Evolutionary conservation across 2,329 filamentous ascomycete genomes (phyloP).

Genomic region (Arachnopeziza araneosa): DNA sequence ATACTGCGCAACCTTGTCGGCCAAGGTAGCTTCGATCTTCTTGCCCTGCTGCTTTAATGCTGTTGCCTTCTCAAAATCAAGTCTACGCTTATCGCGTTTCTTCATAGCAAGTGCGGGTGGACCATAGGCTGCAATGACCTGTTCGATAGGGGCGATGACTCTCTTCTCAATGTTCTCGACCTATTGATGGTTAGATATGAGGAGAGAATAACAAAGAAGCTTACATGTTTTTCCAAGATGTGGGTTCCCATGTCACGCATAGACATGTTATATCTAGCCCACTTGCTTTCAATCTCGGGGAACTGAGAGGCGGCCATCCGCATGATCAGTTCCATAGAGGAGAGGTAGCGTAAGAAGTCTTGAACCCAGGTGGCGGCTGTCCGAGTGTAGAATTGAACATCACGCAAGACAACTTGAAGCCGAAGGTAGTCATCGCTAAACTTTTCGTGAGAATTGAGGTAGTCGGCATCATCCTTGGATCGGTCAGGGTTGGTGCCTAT

Average conservation of each 20-base stretch:
- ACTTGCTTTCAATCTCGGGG: slow-evolving; percentile 87
- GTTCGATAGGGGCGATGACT: slow-evolving; percentile 79
- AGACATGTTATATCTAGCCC: slow-evolving; percentile 83
- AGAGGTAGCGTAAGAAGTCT: slow-evolving; percentile 73
- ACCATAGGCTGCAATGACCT: slow-evolving; percentile 72
- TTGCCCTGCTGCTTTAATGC: slow-evolving; percentile 74
- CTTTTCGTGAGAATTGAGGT: slow-evolving; percentile 73
- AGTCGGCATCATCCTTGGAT: slow-evolving; percentile 69
- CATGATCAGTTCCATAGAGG: slow-evolving; percentile 78
- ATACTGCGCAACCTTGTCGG: slow-evolving; percentile 83
- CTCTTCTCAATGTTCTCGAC: slow-evolving; percentile 66
- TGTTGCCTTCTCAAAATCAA: slow-evolving; percentile 81
- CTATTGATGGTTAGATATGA: slow-evolving; percentile 30
- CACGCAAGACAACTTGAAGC: slow-evolving; percentile 77
- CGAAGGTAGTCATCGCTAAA: slow-evolving; percentile 91
- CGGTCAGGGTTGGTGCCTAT: slow-evolving; percentile 65
- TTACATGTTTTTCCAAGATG: slow-evolving; percentile 77
- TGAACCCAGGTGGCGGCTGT: slow-evolving; percentile 74
- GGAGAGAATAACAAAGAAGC: slow-evolving; percentile 6
- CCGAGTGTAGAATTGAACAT: slow-evolving; percentile 90
- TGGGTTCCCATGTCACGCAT: slow-evolving; percentile 81
- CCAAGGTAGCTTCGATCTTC: slow-evolving; percentile 79
- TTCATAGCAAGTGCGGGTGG: slow-evolving; percentile 86
- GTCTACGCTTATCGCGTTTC: slow-evolving; percentile 86
- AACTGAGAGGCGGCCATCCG: slow-evolving; percentile 69